Conservation (phyloP, 2,329 filamentous ascomycete genomes). For the Alternaria ethzedia region DNA sequence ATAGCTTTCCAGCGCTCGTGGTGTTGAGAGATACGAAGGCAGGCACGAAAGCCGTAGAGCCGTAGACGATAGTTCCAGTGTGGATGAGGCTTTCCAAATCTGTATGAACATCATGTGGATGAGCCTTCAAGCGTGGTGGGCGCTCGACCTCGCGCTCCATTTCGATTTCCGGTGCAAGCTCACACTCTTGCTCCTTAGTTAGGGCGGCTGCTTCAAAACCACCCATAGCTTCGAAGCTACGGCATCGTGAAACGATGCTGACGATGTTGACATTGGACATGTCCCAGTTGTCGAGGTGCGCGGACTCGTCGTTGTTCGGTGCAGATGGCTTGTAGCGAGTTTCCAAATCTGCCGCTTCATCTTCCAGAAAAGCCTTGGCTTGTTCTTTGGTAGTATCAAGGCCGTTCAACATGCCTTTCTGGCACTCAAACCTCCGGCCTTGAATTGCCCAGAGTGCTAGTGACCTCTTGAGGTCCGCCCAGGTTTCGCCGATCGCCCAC, state of each 20-base stretch:
- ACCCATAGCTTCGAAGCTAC: slow-evolving; percentile 32
- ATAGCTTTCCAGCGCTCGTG: too few species aligned
- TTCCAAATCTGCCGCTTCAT: slow-evolving; percentile 61
- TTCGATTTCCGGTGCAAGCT: slow-evolving; percentile 69
- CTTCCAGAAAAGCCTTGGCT: slow-evolving; percentile 60
- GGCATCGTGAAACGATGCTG: slow-evolving; percentile 27
- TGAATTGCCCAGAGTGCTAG: too few species aligned
- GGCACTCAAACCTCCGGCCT: too few species aligned
- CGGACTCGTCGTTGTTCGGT: too few species aligned
- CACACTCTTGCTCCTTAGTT: slow-evolving; percentile 72
- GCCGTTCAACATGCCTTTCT: too few species aligned
- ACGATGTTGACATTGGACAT: slow-evolving; percentile 22
- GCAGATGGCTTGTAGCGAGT: slow-evolving; percentile 62
- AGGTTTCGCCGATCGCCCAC: slow-evolving; percentile 68
- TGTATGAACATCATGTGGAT: slow-evolving; percentile 52
- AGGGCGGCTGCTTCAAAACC: slow-evolving; percentile 50
- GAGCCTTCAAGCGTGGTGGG: slow-evolving; percentile 51
- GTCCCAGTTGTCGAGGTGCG: too few species aligned
- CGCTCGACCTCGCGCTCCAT: slow-evolving; percentile 63
- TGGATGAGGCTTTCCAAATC: slow-evolving; percentile 54
- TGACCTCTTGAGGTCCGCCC: too few species aligned
- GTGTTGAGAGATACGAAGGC: too few species aligned
- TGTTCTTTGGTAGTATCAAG: too few species aligned
- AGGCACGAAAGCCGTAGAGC: too few species aligned
- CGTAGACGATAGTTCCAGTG: too few species aligned